These are phyloP conservation scores for Hyaloperonospora arabidopsidis DNA, from an alignment of 352 stramenopile genomes.

Conservation along the genomic window DNA sequence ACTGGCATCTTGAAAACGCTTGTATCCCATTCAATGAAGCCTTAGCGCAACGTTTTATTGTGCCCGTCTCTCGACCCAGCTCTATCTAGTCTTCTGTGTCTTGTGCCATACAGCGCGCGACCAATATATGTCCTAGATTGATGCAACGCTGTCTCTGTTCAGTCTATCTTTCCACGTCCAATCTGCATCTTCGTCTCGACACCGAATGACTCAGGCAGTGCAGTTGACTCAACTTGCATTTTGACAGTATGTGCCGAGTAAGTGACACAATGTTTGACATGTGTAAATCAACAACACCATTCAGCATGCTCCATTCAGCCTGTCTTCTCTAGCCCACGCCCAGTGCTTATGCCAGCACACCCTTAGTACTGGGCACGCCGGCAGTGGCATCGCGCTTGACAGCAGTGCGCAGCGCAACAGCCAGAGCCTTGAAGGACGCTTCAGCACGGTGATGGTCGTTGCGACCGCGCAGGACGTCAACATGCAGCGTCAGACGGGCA, in stretches of 20 bases:
- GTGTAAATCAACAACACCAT: neutral
- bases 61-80: too few relatives aligned
- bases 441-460: slow-evolving; percentile 92
- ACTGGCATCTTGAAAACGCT: too few relatives aligned
- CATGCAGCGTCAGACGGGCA: slow-evolving; percentile 87
- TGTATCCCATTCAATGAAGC: too few relatives aligned
- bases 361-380: slow-evolving; percentile 88
- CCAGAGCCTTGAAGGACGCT: slow-evolving; percentile 88
- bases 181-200: too few relatives aligned
- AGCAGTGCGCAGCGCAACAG: slow-evolving; percentile 74
- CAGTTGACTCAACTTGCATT: too few relatives aligned
- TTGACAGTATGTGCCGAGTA: neutral
- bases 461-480: slow-evolving; percentile 85
- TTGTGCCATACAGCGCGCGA: too few relatives aligned
- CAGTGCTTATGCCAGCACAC: slow-evolving; percentile 62
- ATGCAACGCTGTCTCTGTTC: too few relatives aligned
- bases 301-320: neutral
- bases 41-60: too few relatives aligned
- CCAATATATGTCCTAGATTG: too few relatives aligned
- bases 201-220: neutral
- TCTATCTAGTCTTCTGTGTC: too few relatives aligned
- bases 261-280: neutral
- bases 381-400: slow-evolving; percentile 73
- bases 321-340: neutral
- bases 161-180: too few relatives aligned